phyloP scores from a whole-genome alignment of 2,329 filamentous ascomycete species.

The Emergomyces pasteurianus region DNA sequence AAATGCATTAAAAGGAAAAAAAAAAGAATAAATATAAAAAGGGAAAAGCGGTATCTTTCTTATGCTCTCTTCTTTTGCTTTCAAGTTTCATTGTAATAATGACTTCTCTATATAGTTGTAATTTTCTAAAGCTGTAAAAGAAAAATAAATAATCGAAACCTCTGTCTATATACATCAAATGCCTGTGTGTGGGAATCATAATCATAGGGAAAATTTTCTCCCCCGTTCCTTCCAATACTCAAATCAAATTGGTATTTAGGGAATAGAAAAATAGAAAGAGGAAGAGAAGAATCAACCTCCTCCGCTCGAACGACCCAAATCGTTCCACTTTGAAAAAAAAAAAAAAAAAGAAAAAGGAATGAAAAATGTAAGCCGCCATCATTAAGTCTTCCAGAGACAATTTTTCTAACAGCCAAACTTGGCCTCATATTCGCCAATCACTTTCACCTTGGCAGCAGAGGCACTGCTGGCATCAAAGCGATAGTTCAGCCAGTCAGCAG shows the following conservation, averaged over 20 bases:
- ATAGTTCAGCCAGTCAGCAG: conserved; percentile 74
- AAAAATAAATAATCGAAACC: background rate
- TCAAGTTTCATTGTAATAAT: background rate
- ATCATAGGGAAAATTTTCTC: background rate
- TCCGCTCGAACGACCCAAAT: background rate
- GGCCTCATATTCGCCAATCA: conserved; percentile 32
- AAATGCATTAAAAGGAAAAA: too few species aligned
- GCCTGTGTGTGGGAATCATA: background rate
- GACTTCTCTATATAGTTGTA: background rate
- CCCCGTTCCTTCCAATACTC: too few species aligned
- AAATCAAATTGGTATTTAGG: background rate
- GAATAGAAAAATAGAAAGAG: background rate
- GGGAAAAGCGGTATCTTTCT: background rate
- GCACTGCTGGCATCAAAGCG: conserved; percentile 58
- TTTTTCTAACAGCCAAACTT: conserved; percentile 18
- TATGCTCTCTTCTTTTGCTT: background rate
- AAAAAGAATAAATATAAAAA: too few species aligned
- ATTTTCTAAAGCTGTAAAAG: background rate
- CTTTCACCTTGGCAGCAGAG: conserved; percentile 49
- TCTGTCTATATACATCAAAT: background rate
- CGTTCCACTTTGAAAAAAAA: too few species aligned
- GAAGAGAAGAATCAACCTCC: background rate
- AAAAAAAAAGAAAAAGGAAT: background rate
- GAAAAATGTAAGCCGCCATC: background rate
- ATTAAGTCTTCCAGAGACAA: background rate